A percentile compares a stretch with the other conserved stretches of the same genome.
These are phyloP conservation scores for Fagus sylvatica DNA, from an alignment of 306 rosid genomes.

Conservation along the genomic window DNA sequence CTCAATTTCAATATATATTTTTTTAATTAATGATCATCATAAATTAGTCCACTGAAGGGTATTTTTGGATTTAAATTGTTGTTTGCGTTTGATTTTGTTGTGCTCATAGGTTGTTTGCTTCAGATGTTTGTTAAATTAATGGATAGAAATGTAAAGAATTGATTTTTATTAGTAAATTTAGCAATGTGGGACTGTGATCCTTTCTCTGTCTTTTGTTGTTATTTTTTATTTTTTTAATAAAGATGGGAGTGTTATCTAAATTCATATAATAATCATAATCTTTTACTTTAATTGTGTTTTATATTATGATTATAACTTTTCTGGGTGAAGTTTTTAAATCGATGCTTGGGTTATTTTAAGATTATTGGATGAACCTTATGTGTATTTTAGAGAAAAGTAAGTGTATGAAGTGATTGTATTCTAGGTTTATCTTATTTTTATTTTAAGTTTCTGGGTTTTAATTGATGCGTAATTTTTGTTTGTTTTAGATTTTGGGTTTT, in stretches of 20 bases:
- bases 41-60: neutral
- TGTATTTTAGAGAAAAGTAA: neutral
- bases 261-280: neutral
- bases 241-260: neutral
- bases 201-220: neutral
- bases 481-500: neutral
- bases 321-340: neutral
- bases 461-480: neutral
- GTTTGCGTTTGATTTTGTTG: too few relatives aligned
- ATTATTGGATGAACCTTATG: neutral
- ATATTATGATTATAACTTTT: neutral
- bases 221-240: neutral
- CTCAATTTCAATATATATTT: neutral
- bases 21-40: neutral
- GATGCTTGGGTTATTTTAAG: neutral
- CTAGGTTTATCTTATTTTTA: neutral
- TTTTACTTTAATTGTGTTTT: neutral
- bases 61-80: neutral
- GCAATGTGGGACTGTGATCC: neutral
- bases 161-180: neutral
- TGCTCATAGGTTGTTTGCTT: neutral
- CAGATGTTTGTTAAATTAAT: neutral
- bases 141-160: neutral
- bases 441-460: neutral
- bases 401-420: neutral